Evolutionary conservation across 176 grass and related monocot genomes (phyloP), one percentile per base, ranked within the genome.

Genomic region (Pontederia crassipes): DNA sequence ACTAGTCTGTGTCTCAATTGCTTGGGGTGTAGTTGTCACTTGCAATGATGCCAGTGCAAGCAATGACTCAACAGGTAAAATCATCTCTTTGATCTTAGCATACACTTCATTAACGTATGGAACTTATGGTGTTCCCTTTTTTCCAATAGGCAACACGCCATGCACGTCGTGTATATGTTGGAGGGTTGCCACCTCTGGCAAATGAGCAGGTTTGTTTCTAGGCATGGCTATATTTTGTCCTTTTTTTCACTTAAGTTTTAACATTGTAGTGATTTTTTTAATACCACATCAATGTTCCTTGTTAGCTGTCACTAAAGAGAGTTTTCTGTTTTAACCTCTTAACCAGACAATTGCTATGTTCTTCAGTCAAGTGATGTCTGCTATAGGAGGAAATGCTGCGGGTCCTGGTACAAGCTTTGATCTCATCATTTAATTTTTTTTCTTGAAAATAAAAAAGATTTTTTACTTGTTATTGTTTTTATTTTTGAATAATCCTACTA

Each of bases 151-250:
- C 71, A 55, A 74, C 71, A 28, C 63, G 71, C 51, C 71, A 74
- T 64, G 71, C 71, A 17, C 71, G 71, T 7, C 71, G 71, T 27
- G 60, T 74, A 55, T 74, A 74, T 74, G 71, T 74, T 74, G 71
- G 71, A 64, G 71, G 71, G 35, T 60, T 74, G 46, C 71, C 71
- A 4, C 71, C 71, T 18, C 55, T 74, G 71, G 59, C 71, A 74
- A 74, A 74, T 64, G 71, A 74, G 14, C 71, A 74, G 71, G 71
- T 74, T 61, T n/a, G 63, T 16, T 64, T 48, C 29, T 52, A n/a
- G n/a, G 26, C 51, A 20, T 10, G 13, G 2, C n/a, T 64, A 28
- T 18, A 12, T 64, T 46, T 55, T 18, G 45, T 5, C 54, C 50
- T 8, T 45, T 46, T 50, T 52, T 55, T 56, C 1, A 16, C 29